Conservation (phyloP, 2,329 filamentous ascomycete genomes). For the Xylaria arbuscula region DNA sequence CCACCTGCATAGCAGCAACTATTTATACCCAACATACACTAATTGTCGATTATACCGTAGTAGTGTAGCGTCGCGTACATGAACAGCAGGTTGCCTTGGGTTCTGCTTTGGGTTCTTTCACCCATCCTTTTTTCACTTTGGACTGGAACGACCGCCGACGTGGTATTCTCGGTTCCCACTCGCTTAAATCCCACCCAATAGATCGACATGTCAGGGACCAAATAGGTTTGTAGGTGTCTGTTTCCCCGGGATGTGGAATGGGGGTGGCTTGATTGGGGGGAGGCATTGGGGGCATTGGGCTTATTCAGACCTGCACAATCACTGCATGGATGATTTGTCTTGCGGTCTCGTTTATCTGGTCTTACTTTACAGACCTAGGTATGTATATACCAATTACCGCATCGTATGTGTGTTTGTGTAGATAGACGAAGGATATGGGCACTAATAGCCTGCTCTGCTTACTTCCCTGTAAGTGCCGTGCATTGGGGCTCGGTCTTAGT, state of each 20-base stretch:
- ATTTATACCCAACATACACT: constrained; percentile 13
- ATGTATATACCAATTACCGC: neutral
- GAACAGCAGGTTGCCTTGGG: too few species aligned
- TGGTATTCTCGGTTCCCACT: constrained; percentile 17
- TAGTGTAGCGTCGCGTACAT: too few species aligned
- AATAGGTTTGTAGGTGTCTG: neutral
- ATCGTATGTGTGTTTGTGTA: neutral
- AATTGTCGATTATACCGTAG: too few species aligned
- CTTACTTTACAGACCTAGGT: neutral
- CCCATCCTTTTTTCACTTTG: neutral
- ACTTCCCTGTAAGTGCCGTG: constrained; percentile 19
- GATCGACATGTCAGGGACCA: constrained; percentile 28
- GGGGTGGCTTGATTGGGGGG: constrained; percentile 1
- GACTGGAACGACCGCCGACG: constrained; percentile 19
- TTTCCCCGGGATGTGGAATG: constrained; percentile 5
- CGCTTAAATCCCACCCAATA: neutral
- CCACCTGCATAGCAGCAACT: constrained; percentile 15
- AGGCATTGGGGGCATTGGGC: neutral
- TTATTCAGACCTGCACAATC: neutral
- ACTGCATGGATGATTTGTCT: neutral
- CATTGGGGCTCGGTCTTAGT: constrained; percentile 25
- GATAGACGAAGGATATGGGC: neutral
- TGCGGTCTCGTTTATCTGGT: constrained; percentile 10
- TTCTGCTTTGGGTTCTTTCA: too few species aligned
- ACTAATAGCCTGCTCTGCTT: constrained; percentile 11